These are phyloP conservation scores for Agaricus sinodeliciosus DNA, from an alignment of 768 basidiomycete species.

Conservation along the genomic window DNA sequence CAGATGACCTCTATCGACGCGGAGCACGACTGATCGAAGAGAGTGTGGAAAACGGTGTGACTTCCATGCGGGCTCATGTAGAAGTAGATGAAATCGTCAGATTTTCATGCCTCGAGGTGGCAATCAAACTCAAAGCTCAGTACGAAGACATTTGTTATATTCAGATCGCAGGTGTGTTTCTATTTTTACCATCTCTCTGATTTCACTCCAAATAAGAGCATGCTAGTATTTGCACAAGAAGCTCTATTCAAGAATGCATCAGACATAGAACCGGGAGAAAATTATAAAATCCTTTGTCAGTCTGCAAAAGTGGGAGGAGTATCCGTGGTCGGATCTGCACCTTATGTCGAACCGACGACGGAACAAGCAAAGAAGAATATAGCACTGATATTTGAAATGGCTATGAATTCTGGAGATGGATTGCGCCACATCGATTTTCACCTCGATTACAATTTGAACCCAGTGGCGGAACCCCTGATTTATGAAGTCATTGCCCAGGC, in stretches of 20 bases:
- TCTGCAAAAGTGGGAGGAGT: conserved; percentile 36
- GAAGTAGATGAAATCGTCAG: conserved; percentile 54
- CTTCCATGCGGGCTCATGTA: conserved; percentile 61
- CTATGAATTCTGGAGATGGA: conserved; percentile 14
- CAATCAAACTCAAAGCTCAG: conserved; percentile 38
- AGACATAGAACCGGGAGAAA: conserved; percentile 31
- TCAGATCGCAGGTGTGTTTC: conserved; percentile 45
- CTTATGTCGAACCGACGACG: conserved; percentile 51
- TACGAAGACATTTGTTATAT: conserved; percentile 44
- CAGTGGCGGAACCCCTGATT: conserved; percentile 42
- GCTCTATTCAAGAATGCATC: conserved; percentile 36
- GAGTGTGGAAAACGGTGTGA: conserved; percentile 57
- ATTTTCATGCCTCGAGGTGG: conserved; percentile 47
- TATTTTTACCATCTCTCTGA: background rate
- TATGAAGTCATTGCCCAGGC: conserved; percentile 43
- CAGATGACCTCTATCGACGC: conserved; percentile 41
- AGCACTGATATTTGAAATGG: conserved; percentile 41
- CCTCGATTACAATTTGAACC: conserved; percentile 60
- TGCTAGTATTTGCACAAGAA: conserved; percentile 56
- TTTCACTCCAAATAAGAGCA: background rate
- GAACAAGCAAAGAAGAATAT: conserved; percentile 48
- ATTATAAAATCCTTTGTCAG: conserved; percentile 36
- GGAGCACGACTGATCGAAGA: conserved; percentile 49
- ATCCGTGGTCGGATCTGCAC: conserved; percentile 55
- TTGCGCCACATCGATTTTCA: conserved; percentile 51